Evolutionary conservation across 73 alveolate genomes (phyloP).

Genomic region (Paramecium primaurelia): DNA sequence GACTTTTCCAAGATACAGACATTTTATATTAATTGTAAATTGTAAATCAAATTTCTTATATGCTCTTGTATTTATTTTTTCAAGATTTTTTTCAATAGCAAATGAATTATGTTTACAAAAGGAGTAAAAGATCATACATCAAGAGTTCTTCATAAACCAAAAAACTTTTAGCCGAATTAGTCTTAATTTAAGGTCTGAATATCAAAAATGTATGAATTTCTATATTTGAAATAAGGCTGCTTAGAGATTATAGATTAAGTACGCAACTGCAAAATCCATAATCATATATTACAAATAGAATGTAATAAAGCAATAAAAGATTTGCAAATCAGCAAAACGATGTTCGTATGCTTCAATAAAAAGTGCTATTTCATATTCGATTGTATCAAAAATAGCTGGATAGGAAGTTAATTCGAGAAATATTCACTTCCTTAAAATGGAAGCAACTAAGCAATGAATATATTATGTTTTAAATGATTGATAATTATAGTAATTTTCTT

Average conservation of each 20-base stretch:
- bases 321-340: not conserved
- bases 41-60: not conserved
- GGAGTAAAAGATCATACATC: not conserved
- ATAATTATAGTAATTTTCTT: not conserved
- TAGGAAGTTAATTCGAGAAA: not conserved
- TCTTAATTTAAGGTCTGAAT: not conserved
- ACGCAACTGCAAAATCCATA: not conserved
- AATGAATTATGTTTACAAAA: not conserved
- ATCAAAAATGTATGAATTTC: not conserved
- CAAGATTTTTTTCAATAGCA: not conserved
- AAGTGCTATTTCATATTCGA: not conserved
- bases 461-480: not conserved
- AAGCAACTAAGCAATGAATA: not conserved
- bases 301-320: not conserved
- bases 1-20: not conserved
- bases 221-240: not conserved
- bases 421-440: not conserved
- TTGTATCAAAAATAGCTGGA: not conserved
- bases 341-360: not conserved
- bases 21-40: not conserved
- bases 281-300: not conserved
- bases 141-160: not conserved
- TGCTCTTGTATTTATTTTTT: not conserved
- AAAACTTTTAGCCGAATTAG: not conserved
- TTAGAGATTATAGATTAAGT: not conserved